Base-by-base conservation (phyloP, 1,139 yeast genomes). In the Blastobotrys apis region DNA sequence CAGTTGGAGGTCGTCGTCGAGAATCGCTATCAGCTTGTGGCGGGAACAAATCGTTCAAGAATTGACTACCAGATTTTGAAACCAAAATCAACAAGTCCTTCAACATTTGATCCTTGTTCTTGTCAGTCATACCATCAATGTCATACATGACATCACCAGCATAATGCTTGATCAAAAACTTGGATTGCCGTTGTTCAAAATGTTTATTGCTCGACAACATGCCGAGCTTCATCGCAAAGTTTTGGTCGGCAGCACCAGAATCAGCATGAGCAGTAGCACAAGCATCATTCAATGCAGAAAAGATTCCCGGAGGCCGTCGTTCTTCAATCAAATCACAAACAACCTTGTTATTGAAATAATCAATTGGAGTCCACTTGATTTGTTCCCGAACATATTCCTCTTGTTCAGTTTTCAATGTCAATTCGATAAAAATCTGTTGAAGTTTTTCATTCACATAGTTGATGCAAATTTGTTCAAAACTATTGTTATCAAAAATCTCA, bases 221-320 rank as follows among this genome's bases (percentile, higher is more conserved):
- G 53, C 88, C 85, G 58, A 92, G 74, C 67, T 97, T 77, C 72
- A 88, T 96, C 29, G 94, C 85, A 66, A 94, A 94, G 2, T 94
- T 87, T 68, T 88, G 96, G 65, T 94, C 99, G 0, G 98, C 97
- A 10, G 98, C 98, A 47, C 73, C 77, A 1, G 97, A 84, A 63
- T 94, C 98, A 2, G 99, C 99, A 65, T 94, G 98, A 0, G 98
- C 98, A 15, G 97, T 94, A 40, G 97, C 97, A 62, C 90, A 83
- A 0, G 97, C 92, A 69, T 94, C 99, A 65, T 92, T 92, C 66
- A 94, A 75, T 1, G 96, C 96, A 2, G 98, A 94, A 69, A 94
- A 90, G 41, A 94, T 76, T 50, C 99, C 99, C 0, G 97, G 97
- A 1, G 98, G 98, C 60, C 97, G 78, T 48, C 80, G 79, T 29